Evolutionary conservation across 495 filamentous ascomycete species (phyloP), one percentile per base, ranked within the genome.

Genomic region (Penicillium goetzii): DNA sequence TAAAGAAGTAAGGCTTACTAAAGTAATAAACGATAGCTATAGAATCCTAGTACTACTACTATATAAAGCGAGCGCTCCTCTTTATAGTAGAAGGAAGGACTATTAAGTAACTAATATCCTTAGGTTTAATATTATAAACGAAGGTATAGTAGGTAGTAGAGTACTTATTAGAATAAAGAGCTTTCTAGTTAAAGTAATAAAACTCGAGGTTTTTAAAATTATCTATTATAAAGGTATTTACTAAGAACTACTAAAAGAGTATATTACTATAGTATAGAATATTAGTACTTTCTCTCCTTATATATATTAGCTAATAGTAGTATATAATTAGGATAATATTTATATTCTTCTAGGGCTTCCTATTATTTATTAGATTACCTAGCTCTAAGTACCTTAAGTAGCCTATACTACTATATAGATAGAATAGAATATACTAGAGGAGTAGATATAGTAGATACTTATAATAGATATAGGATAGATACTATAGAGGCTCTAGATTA

Each of bases 1-100:
- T 23, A 36, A 56, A 56, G 9, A 56, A 28, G 30, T 38, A 56
- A 15, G 30, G 53, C 53, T 56, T 56, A 2, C 30, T 56, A 56
- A 17, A 56, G 12, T 56, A 36, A 3, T 12, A 12, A 4, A 56
- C 19, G 10, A 49, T 21, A 10, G 45, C n/a, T 49, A 49, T 49
- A 21, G 17, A 49, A 11, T 49, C 45, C 17, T 49, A 49, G 45
- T 49, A 49, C 3, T 11, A 15, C n/a, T 49, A 23, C 17, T 49
- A 49, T 49, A 49, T 49, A 49, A 49, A 49, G 17, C 23, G 11
- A 7, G 23, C 3, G 21, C 45, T 49, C 8, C 23, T 12, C 45
- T 49, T 49, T 10, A 49, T 49, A 49, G 17, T 49, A 3, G 11
- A 49, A 23, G 45, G 23, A 12, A 49, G 45, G n/a, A 49, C 21